Percentiles rank a stretch among this genome's conserved stretches.
Evolutionary conservation across 768 basidiomycete species (phyloP).

Genomic region (Agrocybe praecox): DNA sequence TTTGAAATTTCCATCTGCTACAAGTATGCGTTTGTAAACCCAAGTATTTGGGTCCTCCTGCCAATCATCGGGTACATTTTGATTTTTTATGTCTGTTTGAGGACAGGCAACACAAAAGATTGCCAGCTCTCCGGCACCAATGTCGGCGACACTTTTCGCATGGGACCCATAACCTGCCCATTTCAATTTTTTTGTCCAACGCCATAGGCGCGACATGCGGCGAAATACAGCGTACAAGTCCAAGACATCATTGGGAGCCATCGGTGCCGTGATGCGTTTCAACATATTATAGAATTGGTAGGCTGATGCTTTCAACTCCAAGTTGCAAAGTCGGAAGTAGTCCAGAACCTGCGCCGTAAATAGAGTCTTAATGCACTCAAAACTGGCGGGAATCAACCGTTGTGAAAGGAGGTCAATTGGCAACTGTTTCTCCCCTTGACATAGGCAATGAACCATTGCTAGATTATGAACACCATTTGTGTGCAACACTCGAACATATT

Average conservation of each 20-base stretch:
- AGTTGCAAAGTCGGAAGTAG: not conserved
- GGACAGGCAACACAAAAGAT: too few species aligned
- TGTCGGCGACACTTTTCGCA: not conserved
- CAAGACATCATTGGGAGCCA: not conserved
- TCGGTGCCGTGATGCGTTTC: not conserved
- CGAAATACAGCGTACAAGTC: conserved; percentile 7
- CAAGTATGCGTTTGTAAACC: too few species aligned
- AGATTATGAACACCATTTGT: conserved; percentile 2
- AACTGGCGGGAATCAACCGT: not conserved
- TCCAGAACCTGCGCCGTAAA: too few species aligned
- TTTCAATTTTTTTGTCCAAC: conserved; percentile 13
- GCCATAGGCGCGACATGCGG: conserved; percentile 5
- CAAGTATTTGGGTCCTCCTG: too few species aligned
- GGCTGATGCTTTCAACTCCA: conserved; percentile 3
- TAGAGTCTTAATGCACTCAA: not conserved
- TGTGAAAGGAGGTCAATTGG: not conserved
- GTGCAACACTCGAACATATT: conserved; percentile 3
- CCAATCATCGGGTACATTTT: too few species aligned
- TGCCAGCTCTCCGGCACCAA: too few species aligned
- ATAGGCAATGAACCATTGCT: not conserved
- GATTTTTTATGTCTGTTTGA: too few species aligned
- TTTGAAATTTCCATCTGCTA: too few species aligned
- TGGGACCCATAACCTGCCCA: conserved; percentile 4
- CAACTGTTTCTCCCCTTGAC: not conserved
- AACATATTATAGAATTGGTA: conserved; percentile 5